phyloP scores from a whole-genome alignment of 148 eudicot genomes.

The Cornus florida region DNA sequence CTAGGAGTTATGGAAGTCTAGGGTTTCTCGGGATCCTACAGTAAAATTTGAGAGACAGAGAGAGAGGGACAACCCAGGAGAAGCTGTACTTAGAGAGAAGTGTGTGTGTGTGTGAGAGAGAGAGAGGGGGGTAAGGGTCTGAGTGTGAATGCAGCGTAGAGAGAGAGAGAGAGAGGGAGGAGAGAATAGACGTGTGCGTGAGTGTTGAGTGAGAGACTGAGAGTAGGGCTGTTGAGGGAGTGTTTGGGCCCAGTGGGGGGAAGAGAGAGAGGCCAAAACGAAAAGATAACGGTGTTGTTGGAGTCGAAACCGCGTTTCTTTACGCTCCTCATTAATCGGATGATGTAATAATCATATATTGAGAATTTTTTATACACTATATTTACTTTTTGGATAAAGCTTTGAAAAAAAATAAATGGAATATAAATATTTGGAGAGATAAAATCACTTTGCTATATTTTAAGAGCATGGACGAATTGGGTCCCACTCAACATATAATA shows the following conservation, averaged over 20 bases:
- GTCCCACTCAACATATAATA: no score
- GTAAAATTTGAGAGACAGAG: background rate
- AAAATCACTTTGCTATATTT: no score
- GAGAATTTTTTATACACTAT: no score
- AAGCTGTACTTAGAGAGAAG: background rate
- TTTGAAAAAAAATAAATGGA: no score
- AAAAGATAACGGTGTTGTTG: background rate
- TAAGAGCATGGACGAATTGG: no score
- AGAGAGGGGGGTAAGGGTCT: background rate
- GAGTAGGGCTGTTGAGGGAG: background rate
- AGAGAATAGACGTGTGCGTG: background rate
- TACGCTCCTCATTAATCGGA: background rate
- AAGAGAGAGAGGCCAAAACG: background rate
- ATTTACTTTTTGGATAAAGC: no score
- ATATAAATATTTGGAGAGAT: no score
- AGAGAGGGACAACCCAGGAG: background rate
- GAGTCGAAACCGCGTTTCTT: background rate
- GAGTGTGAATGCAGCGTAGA: background rate
- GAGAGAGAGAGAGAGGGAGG: background rate
- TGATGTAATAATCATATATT: background rate
- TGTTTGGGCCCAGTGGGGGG: background rate
- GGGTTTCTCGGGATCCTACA: constrained; percentile 11
- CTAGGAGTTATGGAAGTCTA: background rate
- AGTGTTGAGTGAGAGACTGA: background rate
- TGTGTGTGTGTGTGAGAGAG: background rate